Evolutionary conservation across 495 filamentous ascomycete genomes (phyloP).

Genomic region (Pyrenula aspistea): DNA sequence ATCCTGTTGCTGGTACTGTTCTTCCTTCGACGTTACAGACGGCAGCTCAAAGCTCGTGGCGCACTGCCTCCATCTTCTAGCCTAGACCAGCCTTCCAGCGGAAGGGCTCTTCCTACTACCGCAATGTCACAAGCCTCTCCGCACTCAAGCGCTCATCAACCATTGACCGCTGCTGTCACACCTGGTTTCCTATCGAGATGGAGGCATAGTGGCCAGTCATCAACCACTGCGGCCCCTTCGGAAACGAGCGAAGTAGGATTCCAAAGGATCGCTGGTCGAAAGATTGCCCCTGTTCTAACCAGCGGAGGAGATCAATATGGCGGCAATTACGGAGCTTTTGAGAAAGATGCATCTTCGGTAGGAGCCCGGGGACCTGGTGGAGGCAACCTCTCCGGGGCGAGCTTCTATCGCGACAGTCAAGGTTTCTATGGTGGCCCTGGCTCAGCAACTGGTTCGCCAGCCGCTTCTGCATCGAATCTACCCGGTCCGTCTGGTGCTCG

Average conservation of each 20-base stretch:
- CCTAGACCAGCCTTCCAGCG: conserved; percentile 13
- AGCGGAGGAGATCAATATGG: conserved; percentile 61
- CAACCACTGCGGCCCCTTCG: conserved; percentile 22
- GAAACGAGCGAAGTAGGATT: conserved; percentile 43
- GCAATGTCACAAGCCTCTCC: conserved; percentile 32
- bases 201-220: conserved; percentile 6
- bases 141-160: conserved; percentile 39
- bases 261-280: conserved; percentile 56
- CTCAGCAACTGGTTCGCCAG: neutral
- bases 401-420: conserved; percentile 24
- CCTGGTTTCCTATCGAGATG: conserved; percentile 16
- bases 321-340: conserved; percentile 17
- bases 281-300: conserved; percentile 57
- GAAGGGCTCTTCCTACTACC: conserved; percentile 10
- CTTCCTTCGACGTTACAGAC: conserved; percentile 38
- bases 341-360: neutral
- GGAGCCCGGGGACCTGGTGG: neutral
- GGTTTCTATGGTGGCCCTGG: conserved; percentile 24
- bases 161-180: conserved; percentile 42
- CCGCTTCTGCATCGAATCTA: conserved; percentile 12
- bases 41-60: conserved; percentile 13
- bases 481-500: conserved; percentile 6
- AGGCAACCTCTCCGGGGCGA: conserved; percentile 22
- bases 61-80: conserved; percentile 11
- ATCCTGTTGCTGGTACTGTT: conserved; percentile 41